Percentiles rank a stretch among this genome's conserved stretches.
These are phyloP conservation scores for Neoboletus brunneissimus DNA, from an alignment of 768 basidiomycete genomes.

Conservation along the genomic window DNA sequence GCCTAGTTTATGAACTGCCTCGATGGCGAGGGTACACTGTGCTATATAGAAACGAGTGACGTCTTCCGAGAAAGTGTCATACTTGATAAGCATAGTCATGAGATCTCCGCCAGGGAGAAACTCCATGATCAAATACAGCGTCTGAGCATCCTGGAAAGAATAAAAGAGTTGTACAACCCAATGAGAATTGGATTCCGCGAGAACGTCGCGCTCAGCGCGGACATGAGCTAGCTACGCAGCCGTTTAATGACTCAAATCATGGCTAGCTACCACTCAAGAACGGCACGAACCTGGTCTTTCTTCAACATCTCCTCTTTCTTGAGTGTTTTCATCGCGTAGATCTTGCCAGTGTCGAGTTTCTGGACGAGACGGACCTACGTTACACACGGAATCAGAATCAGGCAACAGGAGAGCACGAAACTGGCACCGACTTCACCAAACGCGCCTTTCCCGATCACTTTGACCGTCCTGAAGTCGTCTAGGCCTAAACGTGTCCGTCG, in stretches of 20 bases:
- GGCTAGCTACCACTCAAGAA: background rate
- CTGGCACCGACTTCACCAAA: conserved; percentile 81
- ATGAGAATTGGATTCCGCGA: conserved; percentile 90
- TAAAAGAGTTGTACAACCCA: conserved; percentile 98
- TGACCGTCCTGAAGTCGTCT: conserved; percentile 93
- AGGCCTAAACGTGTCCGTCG: conserved; percentile 87
- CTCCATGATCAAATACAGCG: conserved; percentile 98
- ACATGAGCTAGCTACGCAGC: conserved; percentile 85
- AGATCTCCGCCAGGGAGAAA: conserved; percentile 97
- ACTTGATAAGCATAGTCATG: conserved; percentile 99
- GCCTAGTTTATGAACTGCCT: conserved; percentile 94
- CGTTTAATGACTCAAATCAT: conserved; percentile 1
- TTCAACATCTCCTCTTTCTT: conserved; percentile 99
- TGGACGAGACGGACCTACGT: conserved; percentile 84
- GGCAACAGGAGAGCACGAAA: background rate
- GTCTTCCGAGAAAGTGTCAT: conserved; percentile 98
- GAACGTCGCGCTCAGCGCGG: conserved; percentile 93
- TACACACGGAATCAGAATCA: background rate
- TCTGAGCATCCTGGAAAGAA: conserved; percentile 94
- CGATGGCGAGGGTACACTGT: conserved; percentile 96
- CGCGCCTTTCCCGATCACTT: conserved; percentile 98
- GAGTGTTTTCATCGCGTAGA: conserved; percentile 98
- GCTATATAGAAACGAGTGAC: conserved; percentile 98
- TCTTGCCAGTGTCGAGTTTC: conserved; percentile 95
- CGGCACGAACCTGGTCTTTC: conserved; percentile 81